A percentile compares a stretch with the other conserved stretches of the same genome.
Conservation (phyloP, 2,329 filamentous ascomycete species). For the Shiraia bambusicola region DNA sequence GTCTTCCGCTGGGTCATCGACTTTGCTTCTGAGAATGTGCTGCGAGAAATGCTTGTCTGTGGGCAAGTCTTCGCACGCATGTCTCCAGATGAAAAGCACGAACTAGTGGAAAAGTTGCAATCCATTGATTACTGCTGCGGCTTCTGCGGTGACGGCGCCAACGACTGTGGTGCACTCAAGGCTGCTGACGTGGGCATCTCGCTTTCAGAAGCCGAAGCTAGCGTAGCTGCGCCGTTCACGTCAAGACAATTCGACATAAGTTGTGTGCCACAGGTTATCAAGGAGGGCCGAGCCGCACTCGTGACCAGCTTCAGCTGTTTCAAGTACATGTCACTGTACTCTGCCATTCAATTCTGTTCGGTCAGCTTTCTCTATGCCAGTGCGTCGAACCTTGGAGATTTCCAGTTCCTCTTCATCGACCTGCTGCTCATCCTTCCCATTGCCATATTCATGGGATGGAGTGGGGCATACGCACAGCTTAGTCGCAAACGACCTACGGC, state of each 20-base stretch:
- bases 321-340: slow-evolving; percentile 99
- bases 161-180: slow-evolving; percentile 95
- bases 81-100: slow-evolving; percentile 98
- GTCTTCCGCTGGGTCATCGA: slow-evolving; percentile 97
- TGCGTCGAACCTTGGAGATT: slow-evolving; percentile 92
- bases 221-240: slow-evolving; percentile 96
- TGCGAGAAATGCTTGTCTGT: slow-evolving; percentile 83
- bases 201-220: slow-evolving; percentile 94
- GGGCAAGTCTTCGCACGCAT: slow-evolving; percentile 96
- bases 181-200: slow-evolving; percentile 97
- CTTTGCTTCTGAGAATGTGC: slow-evolving; percentile 76
- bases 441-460: slow-evolving; percentile 99
- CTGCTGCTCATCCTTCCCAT: slow-evolving; percentile 90
- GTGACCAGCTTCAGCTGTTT: slow-evolving; percentile 99
- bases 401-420: slow-evolving; percentile 97
- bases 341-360: slow-evolving; percentile 97
- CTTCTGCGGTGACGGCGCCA: slow-evolving; percentile 96
- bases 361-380: slow-evolving; percentile 95
- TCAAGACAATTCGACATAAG: slow-evolving; percentile 94
- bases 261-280: slow-evolving; percentile 88
- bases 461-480: slow-evolving; percentile 74
- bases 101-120: slow-evolving; percentile 94
- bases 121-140: slow-evolving; percentile 93
- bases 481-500: slow-evolving; percentile 86
- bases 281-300: slow-evolving; percentile 88